Evolutionary conservation across 768 basidiomycete genomes (phyloP).

Genomic region (Podaxis pistillaris): DNA sequence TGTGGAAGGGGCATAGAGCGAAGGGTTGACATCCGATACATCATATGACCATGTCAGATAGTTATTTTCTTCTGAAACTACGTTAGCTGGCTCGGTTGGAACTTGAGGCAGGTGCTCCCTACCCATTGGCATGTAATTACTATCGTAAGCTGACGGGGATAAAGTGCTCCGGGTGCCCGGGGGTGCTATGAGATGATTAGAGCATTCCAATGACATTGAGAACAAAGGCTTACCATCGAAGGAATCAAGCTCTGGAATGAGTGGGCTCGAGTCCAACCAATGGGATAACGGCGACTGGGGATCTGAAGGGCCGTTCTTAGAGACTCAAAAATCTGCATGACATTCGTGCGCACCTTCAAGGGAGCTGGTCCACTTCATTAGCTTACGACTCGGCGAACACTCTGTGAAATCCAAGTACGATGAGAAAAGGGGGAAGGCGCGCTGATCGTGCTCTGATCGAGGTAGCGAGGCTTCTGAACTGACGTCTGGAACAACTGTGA

Average conservation of each 20-base stretch:
- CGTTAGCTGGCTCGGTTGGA: not conserved
- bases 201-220: not conserved
- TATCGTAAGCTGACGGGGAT: slow-evolving; percentile 5
- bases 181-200: not conserved
- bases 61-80: slow-evolving; percentile 22
- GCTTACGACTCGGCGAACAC: not conserved
- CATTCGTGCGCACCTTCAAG: not conserved
- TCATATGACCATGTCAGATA: slow-evolving; percentile 27
- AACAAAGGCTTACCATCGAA: slow-evolving; percentile 19
- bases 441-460: slow-evolving; percentile 2
- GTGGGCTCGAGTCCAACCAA: slow-evolving; percentile 24
- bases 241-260: slow-evolving; percentile 24
- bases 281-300: slow-evolving; percentile 21
- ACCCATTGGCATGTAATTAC: slow-evolving; percentile 7
- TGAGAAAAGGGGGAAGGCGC: not conserved
- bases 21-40: slow-evolving; percentile 19
- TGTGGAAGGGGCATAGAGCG: slow-evolving; percentile 17
- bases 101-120: not conserved
- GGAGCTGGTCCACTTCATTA: not conserved
- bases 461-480: not conserved
- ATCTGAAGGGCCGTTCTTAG: slow-evolving; percentile 14
- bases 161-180: not conserved
- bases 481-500: not conserved
- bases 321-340: too few species aligned
- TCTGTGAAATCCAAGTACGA: not conserved